These are phyloP conservation scores for Cymbopogon citratus DNA, from an alignment of 176 grass and related monocot genomes.

Conservation along the genomic window DNA sequence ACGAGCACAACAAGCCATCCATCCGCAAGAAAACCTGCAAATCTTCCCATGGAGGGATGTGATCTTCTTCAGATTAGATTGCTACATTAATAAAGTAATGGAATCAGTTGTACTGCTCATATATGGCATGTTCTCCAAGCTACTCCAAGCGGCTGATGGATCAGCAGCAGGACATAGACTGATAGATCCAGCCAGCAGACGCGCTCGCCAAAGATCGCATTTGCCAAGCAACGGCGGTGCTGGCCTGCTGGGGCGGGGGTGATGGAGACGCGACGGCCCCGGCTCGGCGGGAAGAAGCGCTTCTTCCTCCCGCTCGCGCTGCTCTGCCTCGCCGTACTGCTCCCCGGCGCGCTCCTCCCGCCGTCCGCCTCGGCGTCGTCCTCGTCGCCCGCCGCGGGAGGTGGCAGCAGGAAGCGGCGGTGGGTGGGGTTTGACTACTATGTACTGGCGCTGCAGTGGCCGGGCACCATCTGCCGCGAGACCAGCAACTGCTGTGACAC, in stretches of 20 bases:
- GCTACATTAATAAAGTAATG: not conserved
- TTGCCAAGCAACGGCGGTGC: not conserved
- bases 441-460: constrained; percentile 75
- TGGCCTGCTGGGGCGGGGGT: not conserved
- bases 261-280: constrained; percentile 25
- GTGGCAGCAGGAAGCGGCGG: constrained; percentile 25
- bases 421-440: constrained; percentile 74
- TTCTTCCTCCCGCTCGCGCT: constrained; percentile 26
- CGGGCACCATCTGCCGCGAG: constrained; percentile 62
- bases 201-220: not conserved
- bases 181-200: not conserved
- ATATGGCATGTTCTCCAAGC: constrained; percentile 33
- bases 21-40: constrained; percentile 11
- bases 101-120: not conserved
- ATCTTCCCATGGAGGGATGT: not conserved
- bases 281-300: constrained; percentile 10
- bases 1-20: constrained; percentile 12
- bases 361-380: not conserved
- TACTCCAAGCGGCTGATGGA: not conserved
- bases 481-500: constrained; percentile 74
- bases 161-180: not conserved
- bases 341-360: constrained; percentile 18
- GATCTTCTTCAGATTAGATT: not conserved
- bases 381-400: constrained; percentile 12
- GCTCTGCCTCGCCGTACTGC: constrained; percentile 36